Conservation (phyloP, 2,329 filamentous ascomycete species). For the Claviceps humidiphila region DNA sequence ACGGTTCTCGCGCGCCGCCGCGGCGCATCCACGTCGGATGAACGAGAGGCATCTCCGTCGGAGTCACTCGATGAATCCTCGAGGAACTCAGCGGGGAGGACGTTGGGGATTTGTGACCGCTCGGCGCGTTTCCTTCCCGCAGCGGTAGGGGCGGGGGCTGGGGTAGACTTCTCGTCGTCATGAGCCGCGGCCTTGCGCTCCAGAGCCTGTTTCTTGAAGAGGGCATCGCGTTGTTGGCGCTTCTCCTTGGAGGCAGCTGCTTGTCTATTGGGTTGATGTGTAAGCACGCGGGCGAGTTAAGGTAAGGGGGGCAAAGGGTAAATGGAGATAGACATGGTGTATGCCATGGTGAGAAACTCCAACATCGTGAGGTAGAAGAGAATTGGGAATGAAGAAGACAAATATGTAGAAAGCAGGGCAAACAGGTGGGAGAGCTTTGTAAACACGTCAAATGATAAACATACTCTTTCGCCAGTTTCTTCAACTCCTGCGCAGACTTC, state of each 20-base stretch:
- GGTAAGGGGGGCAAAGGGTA: no score
- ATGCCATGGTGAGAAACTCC: background rate
- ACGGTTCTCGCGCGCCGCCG: conserved; percentile 31
- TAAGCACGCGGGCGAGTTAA: background rate
- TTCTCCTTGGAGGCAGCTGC: conserved; percentile 38
- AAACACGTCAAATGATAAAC: conserved; percentile 10
- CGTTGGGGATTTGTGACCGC: conserved; percentile 26
- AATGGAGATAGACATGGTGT: background rate
- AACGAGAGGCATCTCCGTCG: conserved; percentile 27
- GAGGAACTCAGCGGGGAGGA: conserved; percentile 41
- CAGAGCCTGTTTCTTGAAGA: conserved; percentile 42
- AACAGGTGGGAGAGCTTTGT: background rate
- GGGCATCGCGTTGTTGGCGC: conserved; percentile 39
- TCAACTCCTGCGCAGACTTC: conserved; percentile 31
- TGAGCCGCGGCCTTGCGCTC: conserved; percentile 22
- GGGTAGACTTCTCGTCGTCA: background rate
- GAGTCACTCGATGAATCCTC: conserved; percentile 35
- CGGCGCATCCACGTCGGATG: conserved; percentile 24
- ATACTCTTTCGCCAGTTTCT: conserved; percentile 39
- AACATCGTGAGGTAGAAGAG: background rate
- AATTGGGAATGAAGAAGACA: no score
- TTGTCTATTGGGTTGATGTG: conserved; percentile 24
- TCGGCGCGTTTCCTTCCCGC: conserved; percentile 15
- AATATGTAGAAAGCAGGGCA: background rate
- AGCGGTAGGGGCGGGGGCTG: background rate